Percentiles rank a stretch among this genome's conserved stretches.
phyloP scores from a whole-genome alignment of 1,284 basidiomycete genomes.

The Cystobasidiaceae sp. region DNA sequence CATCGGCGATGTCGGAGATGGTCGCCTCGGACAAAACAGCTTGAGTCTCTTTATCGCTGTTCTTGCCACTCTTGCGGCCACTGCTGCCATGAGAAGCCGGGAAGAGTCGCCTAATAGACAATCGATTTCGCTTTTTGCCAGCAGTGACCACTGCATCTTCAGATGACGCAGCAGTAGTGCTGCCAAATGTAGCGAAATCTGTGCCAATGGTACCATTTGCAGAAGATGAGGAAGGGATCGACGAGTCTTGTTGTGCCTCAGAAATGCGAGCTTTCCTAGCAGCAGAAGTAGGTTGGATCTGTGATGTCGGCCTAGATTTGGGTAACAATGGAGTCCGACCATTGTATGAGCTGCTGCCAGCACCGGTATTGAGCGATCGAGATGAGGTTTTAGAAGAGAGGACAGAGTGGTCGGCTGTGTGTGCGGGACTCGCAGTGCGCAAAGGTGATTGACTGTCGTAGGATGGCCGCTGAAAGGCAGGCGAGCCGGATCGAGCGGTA shows the following conservation, averaged over 20 bases:
- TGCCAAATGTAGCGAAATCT: not conserved
- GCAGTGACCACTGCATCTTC: not conserved
- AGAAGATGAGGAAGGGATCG: not conserved
- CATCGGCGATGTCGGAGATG: not conserved
- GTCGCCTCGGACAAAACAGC: not conserved
- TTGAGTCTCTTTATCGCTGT: not conserved
- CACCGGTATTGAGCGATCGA: too few relatives aligned
- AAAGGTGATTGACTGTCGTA: too few relatives aligned
- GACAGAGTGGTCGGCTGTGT: too few relatives aligned
- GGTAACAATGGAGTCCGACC: too few relatives aligned
- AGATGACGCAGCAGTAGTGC: not conserved
- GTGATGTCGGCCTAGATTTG: too few relatives aligned
- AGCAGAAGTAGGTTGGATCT: too few relatives aligned
- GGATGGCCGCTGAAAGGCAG: too few relatives aligned
- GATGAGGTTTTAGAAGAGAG: too few relatives aligned
- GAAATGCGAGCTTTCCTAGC: too few relatives aligned
- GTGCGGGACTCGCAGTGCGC: too few relatives aligned
- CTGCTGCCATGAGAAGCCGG: not conserved
- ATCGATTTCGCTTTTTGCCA: not conserved
- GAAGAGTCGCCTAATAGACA: constrained; percentile 5
- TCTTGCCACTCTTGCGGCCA: not conserved
- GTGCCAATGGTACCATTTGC: not conserved
- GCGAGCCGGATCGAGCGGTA: not conserved
- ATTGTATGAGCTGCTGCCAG: too few relatives aligned
- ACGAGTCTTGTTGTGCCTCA: too few relatives aligned